Evolutionary conservation across 169 alveolate species (phyloP), one percentile per base, ranked within the genome.

Genomic region (Plasmodium gallinaceum): DNA sequence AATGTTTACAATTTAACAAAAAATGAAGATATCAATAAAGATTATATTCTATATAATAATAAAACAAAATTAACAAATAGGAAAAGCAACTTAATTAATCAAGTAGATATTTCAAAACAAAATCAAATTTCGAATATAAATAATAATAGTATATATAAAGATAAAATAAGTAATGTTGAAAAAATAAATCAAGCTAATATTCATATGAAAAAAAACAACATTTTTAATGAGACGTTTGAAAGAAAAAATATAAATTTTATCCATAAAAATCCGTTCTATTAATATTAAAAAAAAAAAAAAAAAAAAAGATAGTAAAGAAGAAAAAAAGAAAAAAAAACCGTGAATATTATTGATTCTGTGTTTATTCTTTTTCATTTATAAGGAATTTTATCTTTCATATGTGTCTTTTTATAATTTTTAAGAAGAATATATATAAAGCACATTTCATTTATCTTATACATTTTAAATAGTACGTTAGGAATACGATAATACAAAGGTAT

Each of bases 141-240:
- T n/a, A 72, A 72, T 26, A 54, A 48, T 45, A 43, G 2, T 45
- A 7, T 20, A 14, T 9, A 14, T 48, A 48, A 45, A 69, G 5
- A 43, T n/a, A 43, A 69, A 0, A 16, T 18, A 37, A 51, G 24
- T 12, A 43, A 58, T 39, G 22, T n/a, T 46, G 20, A 66, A 7
- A 39, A 74, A 48, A 58, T 60, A 43, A 57, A 64, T 22, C 69
- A 58, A 46, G 18, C 52, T 24, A 51, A 74, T 43, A 72, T 32
- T 32, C 39, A 43, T 42, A 58, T 39, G 68, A 66, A 46, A 8
- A 64, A 64, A 64, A 22, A 64, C 22, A 76, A 76, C 48, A 76
- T 76, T 76, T 76, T 64, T 65, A 76, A 76, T 60, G 89, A 76
- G 62, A 20, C 37, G 18, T 61, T 76, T 16, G 89, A 42, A 10